Evolutionary conservation across 75 land plant species (phyloP), one percentile per base, ranked within the genome.

Genomic region (Selaginella moellendorffii): DNA sequence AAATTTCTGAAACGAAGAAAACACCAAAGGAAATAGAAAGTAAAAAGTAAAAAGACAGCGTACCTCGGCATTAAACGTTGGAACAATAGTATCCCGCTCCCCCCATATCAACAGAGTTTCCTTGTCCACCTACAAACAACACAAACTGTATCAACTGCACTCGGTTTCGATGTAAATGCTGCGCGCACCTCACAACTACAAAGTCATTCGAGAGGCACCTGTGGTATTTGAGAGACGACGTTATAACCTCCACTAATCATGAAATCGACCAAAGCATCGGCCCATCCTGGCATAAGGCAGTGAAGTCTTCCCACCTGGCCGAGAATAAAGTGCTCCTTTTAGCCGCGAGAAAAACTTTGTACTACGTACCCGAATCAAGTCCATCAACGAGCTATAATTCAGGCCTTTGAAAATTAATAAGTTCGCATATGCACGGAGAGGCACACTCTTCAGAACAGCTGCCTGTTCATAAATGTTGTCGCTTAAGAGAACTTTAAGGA

Each of bases 221-320:
- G 69, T 52, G 75, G 65, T 52, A 93, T 80, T 18, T 67, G 61
- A 25, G 76, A 24, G 26, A 31, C 72, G 46, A 93, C 87, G 65
- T 89, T 78, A 61, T 93, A 93, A 28, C 98, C 98, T 52, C 98
- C 98, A 75, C 87, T 89, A 18, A 76, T 63, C 98, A 93, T 93
- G 72, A 93, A 93, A 64, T 75, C 76, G 21, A 93, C 83, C 51
- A 88, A 74, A 28, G 90, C 85, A 61, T 93, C 90, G 63, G 75
- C 85, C 98, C 98, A 93, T 80, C 90, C 81, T 9, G 90, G 96
- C 54, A 75, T 71, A 18, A 81, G 61, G 70, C 87, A 83, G 71
- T 89, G 98, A 63, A 93, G 61, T 9, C 90, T 79, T 1, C 96
- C 87, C 60, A 89, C 74, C 96, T 92, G 72, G 9, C 19, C 62